Conservation (phyloP, 257 asterid genomes). For the Rehmannia glutinosa region DNA sequence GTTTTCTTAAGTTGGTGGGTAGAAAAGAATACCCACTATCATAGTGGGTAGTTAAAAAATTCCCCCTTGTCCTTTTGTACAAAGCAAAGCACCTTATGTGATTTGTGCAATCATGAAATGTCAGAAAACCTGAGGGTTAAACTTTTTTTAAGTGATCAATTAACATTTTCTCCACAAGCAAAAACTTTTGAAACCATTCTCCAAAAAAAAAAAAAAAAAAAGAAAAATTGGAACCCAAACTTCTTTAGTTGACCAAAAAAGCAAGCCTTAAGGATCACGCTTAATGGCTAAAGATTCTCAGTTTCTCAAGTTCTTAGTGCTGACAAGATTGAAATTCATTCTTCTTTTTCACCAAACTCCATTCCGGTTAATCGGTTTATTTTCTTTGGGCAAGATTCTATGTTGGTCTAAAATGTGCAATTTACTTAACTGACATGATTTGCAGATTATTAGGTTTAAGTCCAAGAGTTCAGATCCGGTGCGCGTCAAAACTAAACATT, state of each 20-base stretch:
- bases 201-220: too few relatives aligned
- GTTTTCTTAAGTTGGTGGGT: too few relatives aligned
- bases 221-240: neutral
- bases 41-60: too few relatives aligned
- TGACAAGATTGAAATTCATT: neutral
- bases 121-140: neutral
- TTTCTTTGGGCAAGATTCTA: neutral
- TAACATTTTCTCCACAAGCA: too few relatives aligned
- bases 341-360: neutral
- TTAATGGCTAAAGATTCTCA: neutral
- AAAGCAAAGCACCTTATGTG: neutral
- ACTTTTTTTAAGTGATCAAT: neutral
- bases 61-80: slow-evolving; percentile 2
- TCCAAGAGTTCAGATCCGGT: too few relatives aligned
- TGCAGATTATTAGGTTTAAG: too few relatives aligned
- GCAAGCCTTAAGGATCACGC: neutral
- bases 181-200: too few relatives aligned
- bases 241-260: neutral
- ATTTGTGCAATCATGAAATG: neutral
- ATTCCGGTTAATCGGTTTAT: neutral
- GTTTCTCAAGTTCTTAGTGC: neutral
- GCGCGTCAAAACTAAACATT: too few relatives aligned
- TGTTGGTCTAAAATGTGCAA: too few relatives aligned
- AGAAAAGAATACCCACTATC: too few relatives aligned
- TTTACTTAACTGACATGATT: too few relatives aligned